These are phyloP conservation scores for Carpinus viminea DNA, from an alignment of 306 rosid genomes.

Conservation along the genomic window DNA sequence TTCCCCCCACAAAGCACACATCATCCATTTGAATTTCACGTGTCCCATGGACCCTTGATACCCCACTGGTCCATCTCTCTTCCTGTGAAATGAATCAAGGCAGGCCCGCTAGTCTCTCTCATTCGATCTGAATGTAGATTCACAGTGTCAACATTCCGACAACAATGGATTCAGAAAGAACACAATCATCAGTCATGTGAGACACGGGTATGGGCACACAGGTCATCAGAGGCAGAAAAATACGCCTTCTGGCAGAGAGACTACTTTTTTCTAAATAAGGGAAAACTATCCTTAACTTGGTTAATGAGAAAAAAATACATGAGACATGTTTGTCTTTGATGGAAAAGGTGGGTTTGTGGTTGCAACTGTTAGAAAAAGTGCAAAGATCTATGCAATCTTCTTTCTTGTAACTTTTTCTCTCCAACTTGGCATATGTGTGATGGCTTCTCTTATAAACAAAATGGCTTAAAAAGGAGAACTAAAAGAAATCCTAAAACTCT, in stretches of 20 bases:
- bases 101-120: constrained; percentile 49
- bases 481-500: constrained; percentile 57
- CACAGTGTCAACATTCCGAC: constrained; percentile 52
- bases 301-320: constrained; percentile 23
- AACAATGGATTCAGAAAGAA: constrained; percentile 38
- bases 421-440: constrained; percentile 67
- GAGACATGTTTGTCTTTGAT: constrained; percentile 47
- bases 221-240: constrained; percentile 37
- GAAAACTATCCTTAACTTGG: constrained; percentile 52
- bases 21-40: constrained; percentile 62
- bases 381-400: constrained; percentile 76
- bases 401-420: constrained; percentile 60
- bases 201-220: constrained; percentile 38
- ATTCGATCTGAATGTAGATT: constrained; percentile 62
- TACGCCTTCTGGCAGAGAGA: constrained; percentile 31
- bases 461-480: constrained; percentile 48
- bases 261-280: constrained; percentile 47
- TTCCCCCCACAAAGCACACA: constrained; percentile 43
- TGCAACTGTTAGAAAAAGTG: constrained; percentile 76
- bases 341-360: constrained; percentile 58
- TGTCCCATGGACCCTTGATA: constrained; percentile 64
- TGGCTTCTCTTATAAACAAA: constrained; percentile 54
- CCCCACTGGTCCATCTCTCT: constrained; percentile 57
- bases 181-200: constrained; percentile 44
- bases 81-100: constrained; percentile 43